Evolutionary conservation across 2,329 filamentous ascomycete genomes (phyloP).

Genomic region (Ustilaginoidea virens): DNA sequence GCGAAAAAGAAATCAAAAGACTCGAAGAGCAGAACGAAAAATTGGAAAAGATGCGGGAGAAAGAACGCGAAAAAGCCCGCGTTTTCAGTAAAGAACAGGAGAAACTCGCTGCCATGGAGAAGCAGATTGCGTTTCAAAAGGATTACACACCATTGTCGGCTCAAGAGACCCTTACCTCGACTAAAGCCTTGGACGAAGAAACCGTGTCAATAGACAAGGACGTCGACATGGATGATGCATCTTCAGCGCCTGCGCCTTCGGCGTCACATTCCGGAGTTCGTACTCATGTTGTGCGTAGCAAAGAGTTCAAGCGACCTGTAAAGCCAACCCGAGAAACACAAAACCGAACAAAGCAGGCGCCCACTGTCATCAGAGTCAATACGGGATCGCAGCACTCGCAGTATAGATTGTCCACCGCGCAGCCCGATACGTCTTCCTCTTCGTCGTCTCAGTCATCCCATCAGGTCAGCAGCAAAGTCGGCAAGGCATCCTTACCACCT

Average conservation of each 20-base stretch:
- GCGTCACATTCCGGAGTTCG: conserved; percentile 35
- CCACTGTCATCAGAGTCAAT: conserved; percentile 56
- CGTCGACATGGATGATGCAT: conserved; percentile 40
- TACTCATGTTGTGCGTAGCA: conserved; percentile 31
- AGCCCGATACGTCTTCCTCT: conserved; percentile 29
- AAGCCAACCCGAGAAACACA: conserved; percentile 46
- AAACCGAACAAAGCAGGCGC: conserved; percentile 47
- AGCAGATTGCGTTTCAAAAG: conserved; percentile 35
- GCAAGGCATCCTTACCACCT: conserved; percentile 47
- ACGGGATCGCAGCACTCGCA: conserved; percentile 47
- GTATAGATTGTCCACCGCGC: conserved; percentile 39
- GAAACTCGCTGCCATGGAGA: conserved; percentile 35
- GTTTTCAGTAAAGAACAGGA: conserved; percentile 44
- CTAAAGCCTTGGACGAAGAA: conserved; percentile 21
- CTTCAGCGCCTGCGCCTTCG: conserved; percentile 44
- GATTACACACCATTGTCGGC: conserved; percentile 28
- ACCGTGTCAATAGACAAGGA: conserved; percentile 22
- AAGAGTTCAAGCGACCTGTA: conserved; percentile 41
- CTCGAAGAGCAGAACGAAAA: conserved; percentile 45
- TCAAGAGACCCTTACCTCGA: conserved; percentile 27
- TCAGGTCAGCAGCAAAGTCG: conserved; percentile 47
- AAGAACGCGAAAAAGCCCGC: conserved; percentile 53
- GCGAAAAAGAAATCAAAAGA: conserved; percentile 47
- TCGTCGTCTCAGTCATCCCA: conserved; percentile 20
- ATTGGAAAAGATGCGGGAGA: conserved; percentile 51